phyloP scores from a whole-genome alignment of 75 land plant genomes.

The Sequoiadendron giganteum region DNA sequence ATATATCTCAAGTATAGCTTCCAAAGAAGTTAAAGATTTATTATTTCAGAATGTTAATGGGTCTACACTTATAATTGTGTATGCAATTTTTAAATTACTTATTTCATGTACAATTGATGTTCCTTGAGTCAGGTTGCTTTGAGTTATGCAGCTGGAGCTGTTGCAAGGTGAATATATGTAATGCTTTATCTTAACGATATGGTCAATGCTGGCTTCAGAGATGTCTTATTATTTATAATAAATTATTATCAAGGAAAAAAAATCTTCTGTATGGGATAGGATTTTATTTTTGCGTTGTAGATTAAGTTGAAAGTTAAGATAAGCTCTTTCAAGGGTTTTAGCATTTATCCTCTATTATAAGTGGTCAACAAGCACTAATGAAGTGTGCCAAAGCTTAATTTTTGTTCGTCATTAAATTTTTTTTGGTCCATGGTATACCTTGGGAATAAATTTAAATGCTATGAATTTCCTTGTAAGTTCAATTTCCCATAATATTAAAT shows the following conservation, averaged over 20 bases:
- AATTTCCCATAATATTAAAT: neutral
- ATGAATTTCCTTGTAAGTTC: neutral
- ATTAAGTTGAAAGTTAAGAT: neutral
- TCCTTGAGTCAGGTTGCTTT: constrained; percentile 57
- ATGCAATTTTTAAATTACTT: neutral
- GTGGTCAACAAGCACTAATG: neutral
- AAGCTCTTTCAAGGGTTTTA: neutral
- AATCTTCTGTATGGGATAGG: neutral
- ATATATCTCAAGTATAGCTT: neutral
- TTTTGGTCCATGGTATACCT: neutral
- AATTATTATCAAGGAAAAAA: neutral
- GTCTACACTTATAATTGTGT: neutral
- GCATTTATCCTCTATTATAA: neutral
- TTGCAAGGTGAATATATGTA: constrained; percentile 50
- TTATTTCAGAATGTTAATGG: neutral
- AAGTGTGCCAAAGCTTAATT: neutral
- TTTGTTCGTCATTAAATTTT: neutral
- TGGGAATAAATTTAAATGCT: neutral
- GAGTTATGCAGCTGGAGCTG: constrained; percentile 73
- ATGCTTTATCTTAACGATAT: constrained; percentile 3
- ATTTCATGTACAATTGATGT: constrained; percentile 6
- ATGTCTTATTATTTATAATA: neutral
- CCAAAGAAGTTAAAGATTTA: neutral
- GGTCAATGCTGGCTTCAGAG: neutral
- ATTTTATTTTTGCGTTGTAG: neutral